Evolutionary conservation across 2,329 filamentous ascomycete species (phyloP).

Genomic region (Talaromyces verruculosus): DNA sequence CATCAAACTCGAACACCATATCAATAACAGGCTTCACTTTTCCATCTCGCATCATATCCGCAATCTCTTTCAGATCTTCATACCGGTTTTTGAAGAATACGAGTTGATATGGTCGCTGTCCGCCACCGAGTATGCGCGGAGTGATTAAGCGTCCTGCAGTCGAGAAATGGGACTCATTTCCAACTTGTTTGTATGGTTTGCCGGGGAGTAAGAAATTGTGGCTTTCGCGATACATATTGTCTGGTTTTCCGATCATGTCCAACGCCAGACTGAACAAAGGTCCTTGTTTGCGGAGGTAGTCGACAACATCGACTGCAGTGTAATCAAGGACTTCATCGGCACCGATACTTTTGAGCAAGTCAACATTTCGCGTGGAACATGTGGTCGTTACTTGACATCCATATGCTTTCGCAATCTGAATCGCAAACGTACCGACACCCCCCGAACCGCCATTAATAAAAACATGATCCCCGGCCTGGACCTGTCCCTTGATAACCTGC

Average conservation of each 20-base stretch:
- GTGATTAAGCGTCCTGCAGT: slow-evolving; percentile 42
- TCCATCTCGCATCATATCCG: slow-evolving; percentile 57
- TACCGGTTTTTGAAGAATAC: slow-evolving; percentile 39
- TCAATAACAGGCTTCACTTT: slow-evolving; percentile 60
- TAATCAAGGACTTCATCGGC: slow-evolving; percentile 67
- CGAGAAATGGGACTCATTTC: slow-evolving; percentile 37
- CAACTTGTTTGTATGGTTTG: slow-evolving; percentile 57
- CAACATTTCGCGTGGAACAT: slow-evolving; percentile 59
- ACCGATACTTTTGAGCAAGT: slow-evolving; percentile 58
- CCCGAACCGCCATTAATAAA: slow-evolving; percentile 67
- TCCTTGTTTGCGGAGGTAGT: slow-evolving; percentile 49
- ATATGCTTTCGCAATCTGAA: slow-evolving; percentile 63
- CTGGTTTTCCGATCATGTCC: slow-evolving; percentile 57
- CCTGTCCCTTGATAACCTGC: slow-evolving; percentile 50
- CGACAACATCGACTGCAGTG: slow-evolving; percentile 50
- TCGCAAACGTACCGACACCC: slow-evolving; percentile 59
- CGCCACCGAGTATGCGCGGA: slow-evolving; percentile 54
- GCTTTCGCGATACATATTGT: slow-evolving; percentile 54
- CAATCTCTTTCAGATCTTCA: slow-evolving; percentile 53
- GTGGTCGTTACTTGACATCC: slow-evolving; percentile 60
- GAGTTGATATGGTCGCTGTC: slow-evolving; percentile 41
- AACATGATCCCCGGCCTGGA: slow-evolving; percentile 55
- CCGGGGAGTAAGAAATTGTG: slow-evolving; percentile 52
- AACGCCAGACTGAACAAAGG: slow-evolving; percentile 55
- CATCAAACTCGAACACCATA: slow-evolving; percentile 55